Base-by-base conservation (phyloP, 306 rosid genomes). In the Castanea crenata region DNA sequence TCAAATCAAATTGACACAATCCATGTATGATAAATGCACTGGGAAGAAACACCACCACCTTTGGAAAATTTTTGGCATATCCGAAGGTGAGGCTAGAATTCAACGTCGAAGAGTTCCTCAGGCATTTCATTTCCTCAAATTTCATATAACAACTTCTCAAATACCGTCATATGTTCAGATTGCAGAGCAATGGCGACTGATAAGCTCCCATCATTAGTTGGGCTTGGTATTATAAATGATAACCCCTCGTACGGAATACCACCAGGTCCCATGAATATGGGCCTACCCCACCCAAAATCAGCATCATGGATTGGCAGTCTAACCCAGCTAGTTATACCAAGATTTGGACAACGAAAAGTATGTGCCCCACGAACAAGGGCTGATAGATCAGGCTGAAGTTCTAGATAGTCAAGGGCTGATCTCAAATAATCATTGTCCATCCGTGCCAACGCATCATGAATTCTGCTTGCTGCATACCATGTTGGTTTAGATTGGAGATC, bases 261-360 rank as follows among this genome's bases (percentile, higher is more conserved):
- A 20, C 98, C 99, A 3, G 98, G 99, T 31, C 99, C 99, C 99
- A 95, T 89, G 81, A 95, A 95, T 20, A 92, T 88, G 6, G 99
- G 99, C 35, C 96, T 88, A 21, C 99, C 98, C 97, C 98, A 95
- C 61, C 99, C 99, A 49, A 95, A 95, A 62, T 95, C 96, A 76
- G 99, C 99, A 73, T 95, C 97, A 41, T 95, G 90, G 25, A 95
- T 90, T 0, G 99, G 99, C 75, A 95, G 89, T 80, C 98, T 88
- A 11, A 79, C 86, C 99, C 99, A 95, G 44, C 97, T 92, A n/a
- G 97, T 92, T 73, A 95, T 95, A 12, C 97, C 98, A 10, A 95
- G 97, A 75, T 95, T 95, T 1, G 99, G 99, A 54, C 99, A 92
- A 81, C 89, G 86, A 41, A 95, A 95, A 44, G 92, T 89, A 49